phyloP scores from a whole-genome alignment of 1,284 basidiomycete species.

The Ustilago nuda region DNA sequence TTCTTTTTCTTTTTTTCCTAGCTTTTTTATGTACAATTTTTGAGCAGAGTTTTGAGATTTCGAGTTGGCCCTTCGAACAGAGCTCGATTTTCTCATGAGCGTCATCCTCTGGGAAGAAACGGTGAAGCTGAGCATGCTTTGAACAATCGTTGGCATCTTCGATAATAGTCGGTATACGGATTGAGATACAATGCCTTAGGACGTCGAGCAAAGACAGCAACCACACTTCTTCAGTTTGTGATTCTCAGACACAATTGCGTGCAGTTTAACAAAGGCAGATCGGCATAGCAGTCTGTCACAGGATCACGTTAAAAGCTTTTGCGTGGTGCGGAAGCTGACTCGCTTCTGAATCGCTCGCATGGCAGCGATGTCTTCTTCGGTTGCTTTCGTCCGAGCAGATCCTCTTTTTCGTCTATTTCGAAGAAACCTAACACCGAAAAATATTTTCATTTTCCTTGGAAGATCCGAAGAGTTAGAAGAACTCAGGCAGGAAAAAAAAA shows the following conservation, averaged over 20 bases:
- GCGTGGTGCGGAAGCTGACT: constrained; percentile 6
- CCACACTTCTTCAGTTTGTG: no score
- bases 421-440: not conserved
- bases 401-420: not conserved
- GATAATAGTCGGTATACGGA: no score
- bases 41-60: no score
- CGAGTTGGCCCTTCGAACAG: no score
- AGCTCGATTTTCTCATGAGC: no score
- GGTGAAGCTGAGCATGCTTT: no score
- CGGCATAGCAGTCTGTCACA: not conserved
- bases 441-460: not conserved
- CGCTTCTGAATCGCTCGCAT: not conserved
- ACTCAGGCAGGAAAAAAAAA: constrained; percentile 8
- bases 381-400: constrained; percentile 31
- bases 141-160: no score
- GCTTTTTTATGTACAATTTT: no score
- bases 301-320: not conserved
- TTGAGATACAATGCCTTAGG: no score
- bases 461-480: not conserved
- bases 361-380: constrained; percentile 12
- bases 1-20: no score
- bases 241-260: not conserved
- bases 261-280: not conserved
- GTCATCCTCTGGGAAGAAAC: no score
- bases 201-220: no score